phyloP scores from a whole-genome alignment of 2,329 filamentous ascomycete species.

The Lachnellula suecica region DNA sequence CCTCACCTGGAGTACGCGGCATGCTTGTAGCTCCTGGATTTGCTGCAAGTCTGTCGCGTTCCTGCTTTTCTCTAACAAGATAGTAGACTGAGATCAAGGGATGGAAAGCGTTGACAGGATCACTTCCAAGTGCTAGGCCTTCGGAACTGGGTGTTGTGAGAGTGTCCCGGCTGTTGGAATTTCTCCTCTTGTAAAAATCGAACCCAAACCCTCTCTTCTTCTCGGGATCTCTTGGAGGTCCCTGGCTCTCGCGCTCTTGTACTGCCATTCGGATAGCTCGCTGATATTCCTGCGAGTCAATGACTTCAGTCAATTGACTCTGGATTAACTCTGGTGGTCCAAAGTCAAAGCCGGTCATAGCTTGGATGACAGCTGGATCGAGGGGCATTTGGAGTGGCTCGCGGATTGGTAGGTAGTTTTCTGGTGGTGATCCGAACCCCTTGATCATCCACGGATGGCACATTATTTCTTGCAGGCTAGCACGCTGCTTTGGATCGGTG shows the following conservation, averaged over 20 bases:
- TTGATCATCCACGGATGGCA: conserved; percentile 95
- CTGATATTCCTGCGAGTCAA: conserved; percentile 94
- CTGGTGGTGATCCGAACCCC: conserved; percentile 80
- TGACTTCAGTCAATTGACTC: conserved; percentile 76
- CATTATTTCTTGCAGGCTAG: conserved; percentile 88
- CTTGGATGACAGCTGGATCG: conserved; percentile 78
- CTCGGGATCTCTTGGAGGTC: conserved; percentile 59
- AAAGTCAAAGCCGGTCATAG: conserved; percentile 98
- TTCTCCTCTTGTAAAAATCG: conserved; percentile 94
- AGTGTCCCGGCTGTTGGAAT: conserved; percentile 88
- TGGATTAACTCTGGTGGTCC: conserved; percentile 82
- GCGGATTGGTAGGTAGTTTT: conserved; percentile 81
- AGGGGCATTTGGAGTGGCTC: conserved; percentile 85
- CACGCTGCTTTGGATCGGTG: conserved; percentile 84
- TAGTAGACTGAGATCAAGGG: conserved; percentile 94
- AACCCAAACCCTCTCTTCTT: conserved; percentile 86
- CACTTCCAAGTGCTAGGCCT: conserved; percentile 75
- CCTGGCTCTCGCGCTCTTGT: conserved; percentile 62
- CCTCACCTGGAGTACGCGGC: conserved; percentile 54
- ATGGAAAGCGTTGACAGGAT: conserved; percentile 90
- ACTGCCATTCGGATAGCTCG: conserved; percentile 72
- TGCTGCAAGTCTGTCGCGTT: conserved; percentile 63
- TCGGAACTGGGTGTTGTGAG: conserved; percentile 82
- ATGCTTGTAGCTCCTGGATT: conserved; percentile 60
- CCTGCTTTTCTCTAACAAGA: conserved; percentile 90